These are phyloP conservation scores for Ascodesmis nigricans DNA, from an alignment of 495 filamentous ascomycete genomes.

Conservation along the genomic window DNA sequence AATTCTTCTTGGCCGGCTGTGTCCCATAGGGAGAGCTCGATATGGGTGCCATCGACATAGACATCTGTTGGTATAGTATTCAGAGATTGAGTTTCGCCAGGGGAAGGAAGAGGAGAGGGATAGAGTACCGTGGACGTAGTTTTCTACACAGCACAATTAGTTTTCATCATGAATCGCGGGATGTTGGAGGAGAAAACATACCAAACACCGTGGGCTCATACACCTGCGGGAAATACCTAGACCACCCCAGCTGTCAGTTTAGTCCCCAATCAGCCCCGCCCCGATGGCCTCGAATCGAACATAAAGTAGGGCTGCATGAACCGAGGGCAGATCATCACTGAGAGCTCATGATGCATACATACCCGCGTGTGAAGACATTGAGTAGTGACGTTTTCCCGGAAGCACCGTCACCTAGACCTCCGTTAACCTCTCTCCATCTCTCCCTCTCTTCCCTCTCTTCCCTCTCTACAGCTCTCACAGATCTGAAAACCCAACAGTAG, in stretches of 20 bases:
- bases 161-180: no score
- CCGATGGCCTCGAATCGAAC: background rate
- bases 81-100: background rate
- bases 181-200: slow-evolving; percentile 21
- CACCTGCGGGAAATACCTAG: slow-evolving; percentile 88
- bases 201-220: slow-evolving; percentile 97
- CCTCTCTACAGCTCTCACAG: no score
- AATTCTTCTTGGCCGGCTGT: slow-evolving; percentile 98
- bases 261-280: background rate
- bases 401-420: slow-evolving; percentile 70
- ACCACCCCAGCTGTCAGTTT: slow-evolving; percentile 5
- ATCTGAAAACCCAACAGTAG: no score
- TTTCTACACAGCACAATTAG: slow-evolving; percentile 35
- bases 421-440: slow-evolving; percentile 24
- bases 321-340: no score
- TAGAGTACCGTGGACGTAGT: slow-evolving; percentile 89
- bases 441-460: no score
- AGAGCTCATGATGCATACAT: no score
- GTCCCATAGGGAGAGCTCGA: slow-evolving; percentile 94
- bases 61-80: slow-evolving; percentile 66
- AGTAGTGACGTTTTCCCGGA: slow-evolving; percentile 92
- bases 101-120: background rate
- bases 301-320: slow-evolving; percentile 1
- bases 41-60: slow-evolving; percentile 88
- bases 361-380: slow-evolving; percentile 98